Evolutionary conservation across 345 rosid genomes (phyloP).

Genomic region (Hirschfeldia incana): DNA sequence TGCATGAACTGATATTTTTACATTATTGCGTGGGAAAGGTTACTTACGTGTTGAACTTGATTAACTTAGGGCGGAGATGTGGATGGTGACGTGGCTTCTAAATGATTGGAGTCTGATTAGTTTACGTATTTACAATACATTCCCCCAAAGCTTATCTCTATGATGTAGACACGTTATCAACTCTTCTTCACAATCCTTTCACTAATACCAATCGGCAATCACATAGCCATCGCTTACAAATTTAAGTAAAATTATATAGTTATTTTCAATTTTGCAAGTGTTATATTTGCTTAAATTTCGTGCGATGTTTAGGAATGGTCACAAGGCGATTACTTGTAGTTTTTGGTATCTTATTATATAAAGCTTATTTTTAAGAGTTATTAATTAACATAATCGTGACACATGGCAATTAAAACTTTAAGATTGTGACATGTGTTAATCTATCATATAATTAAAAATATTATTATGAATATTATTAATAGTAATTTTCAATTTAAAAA

Average conservation of each 20-base stretch:
- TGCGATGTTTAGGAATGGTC: not conserved
- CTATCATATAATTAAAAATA: no score
- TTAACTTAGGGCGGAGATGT: not conserved
- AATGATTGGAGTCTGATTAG: slow-evolving; percentile 9
- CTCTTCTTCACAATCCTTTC: not conserved
- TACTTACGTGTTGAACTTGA: slow-evolving; percentile 18
- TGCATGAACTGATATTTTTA: not conserved
- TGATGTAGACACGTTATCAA: not conserved
- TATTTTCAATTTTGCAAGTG: not conserved
- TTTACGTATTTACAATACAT: not conserved
- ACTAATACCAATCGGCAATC: not conserved
- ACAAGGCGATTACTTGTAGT: not conserved
- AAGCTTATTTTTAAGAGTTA: no score
- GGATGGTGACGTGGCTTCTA: slow-evolving; percentile 3
- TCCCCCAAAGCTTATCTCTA: slow-evolving; percentile 10
- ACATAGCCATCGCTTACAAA: not conserved
- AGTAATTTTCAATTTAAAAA: no score
- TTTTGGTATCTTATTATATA: not conserved
- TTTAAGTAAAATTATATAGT: not conserved
- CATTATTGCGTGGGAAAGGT: not conserved
- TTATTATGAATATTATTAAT: no score
- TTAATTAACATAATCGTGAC: no score
- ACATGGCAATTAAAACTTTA: no score
- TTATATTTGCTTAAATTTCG: not conserved
- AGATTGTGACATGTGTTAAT: no score